Evolutionary conservation across 805 yeast species (phyloP), one percentile per base, ranked within the genome.

Genomic region (Candida hispaniensis): DNA sequence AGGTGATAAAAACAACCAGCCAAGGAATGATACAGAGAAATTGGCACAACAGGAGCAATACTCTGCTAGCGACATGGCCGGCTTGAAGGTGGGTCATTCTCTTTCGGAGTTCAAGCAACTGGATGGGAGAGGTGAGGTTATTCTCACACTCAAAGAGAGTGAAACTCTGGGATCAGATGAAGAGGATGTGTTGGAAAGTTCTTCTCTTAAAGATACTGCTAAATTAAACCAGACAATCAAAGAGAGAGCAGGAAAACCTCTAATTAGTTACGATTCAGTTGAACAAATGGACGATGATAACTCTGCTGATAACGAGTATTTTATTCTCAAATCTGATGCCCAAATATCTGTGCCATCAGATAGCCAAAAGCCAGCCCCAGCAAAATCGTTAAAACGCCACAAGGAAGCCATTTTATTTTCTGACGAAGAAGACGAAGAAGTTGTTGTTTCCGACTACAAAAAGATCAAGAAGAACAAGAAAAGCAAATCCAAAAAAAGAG

Each of bases 111-210:
- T 74, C 7, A 27, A 24, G 15, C 6, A 16, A 10, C 44, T 47
- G 2, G 44, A 65, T 1, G 44, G 55, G n/a, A 60, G 63, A 5
- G 50, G 56, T 4, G 64, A 60, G 16, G 58, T 65, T 4, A 59
- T 77, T 3, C 55, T 79, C 34, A 78, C 85, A 0, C 56, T 79
- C 32, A 65, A 71, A 30, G 81, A 75, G 18, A 52, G 52, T 11
- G 58, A 52, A 7, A 58, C 57, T 4, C 19, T 48, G 14, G 50
- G 43, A 19, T 51, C 45, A 2, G 59, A 55, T 14, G 58, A 53
- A 6, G 59, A 52, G 9, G 54, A 48, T 28, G 53, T 75, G 60
- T 51, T 17, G 62, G 71, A 34, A 67, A 62, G n/a, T 52, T 46
- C n/a, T 39, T 56, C 13, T 59, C 54, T 39, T 51, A 58, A n/a